These are phyloP conservation scores for Scytalidium lignicola DNA, from an alignment of 2,329 filamentous ascomycete genomes.

Conservation along the genomic window DNA sequence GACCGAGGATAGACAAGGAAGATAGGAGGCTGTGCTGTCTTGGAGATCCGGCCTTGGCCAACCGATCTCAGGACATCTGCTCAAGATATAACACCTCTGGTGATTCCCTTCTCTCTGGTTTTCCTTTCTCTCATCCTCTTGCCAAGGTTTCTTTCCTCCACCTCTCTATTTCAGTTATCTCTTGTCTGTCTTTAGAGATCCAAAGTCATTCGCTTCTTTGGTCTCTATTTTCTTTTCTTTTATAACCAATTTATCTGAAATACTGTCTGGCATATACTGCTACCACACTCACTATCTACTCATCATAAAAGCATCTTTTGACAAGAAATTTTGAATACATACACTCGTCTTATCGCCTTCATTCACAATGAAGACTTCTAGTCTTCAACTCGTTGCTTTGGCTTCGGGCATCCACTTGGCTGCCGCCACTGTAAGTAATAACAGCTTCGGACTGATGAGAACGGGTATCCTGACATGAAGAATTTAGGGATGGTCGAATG, in stretches of 20 bases:
- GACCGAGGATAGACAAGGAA: slow-evolving; percentile 1
- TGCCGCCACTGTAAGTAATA: slow-evolving; percentile 31
- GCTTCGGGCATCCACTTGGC: slow-evolving; percentile 41
- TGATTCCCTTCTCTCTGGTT: slow-evolving; percentile 11
- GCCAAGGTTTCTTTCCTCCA: slow-evolving; percentile 19
- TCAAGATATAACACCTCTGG: slow-evolving; percentile 21
- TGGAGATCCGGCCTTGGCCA: slow-evolving; percentile 11
- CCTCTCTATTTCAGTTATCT: slow-evolving; percentile 15
- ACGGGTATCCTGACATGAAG: slow-evolving; percentile 7
- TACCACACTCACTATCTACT: slow-evolving; percentile 2
- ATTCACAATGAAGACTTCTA: slow-evolving; percentile 22
- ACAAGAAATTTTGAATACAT: slow-evolving; percentile 18
- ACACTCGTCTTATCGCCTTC: slow-evolving; percentile 15
- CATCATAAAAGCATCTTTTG: slow-evolving; percentile 11
- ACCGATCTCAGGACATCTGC: slow-evolving; percentile 10
- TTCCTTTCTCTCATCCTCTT: slow-evolving; percentile 13
- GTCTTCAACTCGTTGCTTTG: slow-evolving; percentile 37
- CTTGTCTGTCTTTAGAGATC: slow-evolving; percentile 24
- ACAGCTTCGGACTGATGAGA: neutral
- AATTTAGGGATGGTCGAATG: slow-evolving; percentile 41
- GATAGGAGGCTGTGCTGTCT: slow-evolving; percentile 13
- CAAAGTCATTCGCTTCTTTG: slow-evolving; percentile 42
- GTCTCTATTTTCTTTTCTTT: slow-evolving; percentile 30
- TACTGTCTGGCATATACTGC: slow-evolving; percentile 17
- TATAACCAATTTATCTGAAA: slow-evolving; percentile 23